Conservation (phyloP, 2,329 filamentous ascomycete genomes). For the Botrytis paeoniae region DNA sequence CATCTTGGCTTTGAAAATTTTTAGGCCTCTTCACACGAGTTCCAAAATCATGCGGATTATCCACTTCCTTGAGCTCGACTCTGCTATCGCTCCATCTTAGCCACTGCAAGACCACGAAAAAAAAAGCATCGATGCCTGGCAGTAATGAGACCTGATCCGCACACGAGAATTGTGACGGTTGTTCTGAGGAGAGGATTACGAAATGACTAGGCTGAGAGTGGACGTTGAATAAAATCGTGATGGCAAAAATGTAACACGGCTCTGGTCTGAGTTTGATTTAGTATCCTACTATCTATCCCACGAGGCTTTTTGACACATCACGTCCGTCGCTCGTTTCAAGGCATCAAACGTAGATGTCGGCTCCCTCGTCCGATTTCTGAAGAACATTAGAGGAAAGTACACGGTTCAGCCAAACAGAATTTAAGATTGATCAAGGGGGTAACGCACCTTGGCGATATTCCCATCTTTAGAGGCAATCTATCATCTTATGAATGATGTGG, state of each 20-base stretch:
- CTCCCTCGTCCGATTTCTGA: constrained; percentile 42
- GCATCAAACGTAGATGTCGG: constrained; percentile 44
- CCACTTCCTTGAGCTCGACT: constrained; percentile 45
- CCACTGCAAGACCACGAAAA: too few relatives aligned
- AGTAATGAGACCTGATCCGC: constrained; percentile 23
- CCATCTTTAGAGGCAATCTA: constrained; percentile 42
- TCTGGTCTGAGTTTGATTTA: constrained; percentile 48
- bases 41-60: constrained; percentile 41
- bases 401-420: background rate
- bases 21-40: constrained; percentile 44
- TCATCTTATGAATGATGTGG: constrained; percentile 50
- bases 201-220: constrained; percentile 43
- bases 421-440: background rate
- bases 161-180: constrained; percentile 49
- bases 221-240: constrained; percentile 36
- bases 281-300: too few relatives aligned
- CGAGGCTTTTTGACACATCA: constrained; percentile 40
- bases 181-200: constrained; percentile 44
- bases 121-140: too few relatives aligned
- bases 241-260: background rate
- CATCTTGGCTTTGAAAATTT: constrained; percentile 43
- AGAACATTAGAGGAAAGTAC: background rate
- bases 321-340: constrained; percentile 44
- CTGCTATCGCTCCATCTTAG: constrained; percentile 35
- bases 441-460: constrained; percentile 28